phyloP scores from a whole-genome alignment of 2,329 filamentous ascomycete species.

The Rutstroemia sp. region DNA sequence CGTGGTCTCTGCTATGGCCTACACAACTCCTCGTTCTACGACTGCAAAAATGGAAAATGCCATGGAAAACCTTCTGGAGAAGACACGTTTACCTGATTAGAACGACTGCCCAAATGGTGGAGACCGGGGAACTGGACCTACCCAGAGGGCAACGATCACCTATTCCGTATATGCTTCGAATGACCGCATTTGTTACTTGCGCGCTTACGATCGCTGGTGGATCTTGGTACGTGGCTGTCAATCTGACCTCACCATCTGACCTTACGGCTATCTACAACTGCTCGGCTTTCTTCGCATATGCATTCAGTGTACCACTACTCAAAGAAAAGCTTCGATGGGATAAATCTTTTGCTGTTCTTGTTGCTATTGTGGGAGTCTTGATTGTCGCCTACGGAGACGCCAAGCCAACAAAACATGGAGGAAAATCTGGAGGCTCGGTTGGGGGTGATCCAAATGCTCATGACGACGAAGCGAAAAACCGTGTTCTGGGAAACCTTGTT shows the following conservation, averaged over 20 bases:
- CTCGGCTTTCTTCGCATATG: constrained; percentile 97
- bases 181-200: constrained; percentile 74
- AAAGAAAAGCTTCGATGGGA: constrained; percentile 76
- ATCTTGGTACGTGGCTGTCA: constrained; percentile 93
- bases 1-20: constrained; percentile 87
- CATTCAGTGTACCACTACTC: constrained; percentile 85
- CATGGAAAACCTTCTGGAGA: constrained; percentile 83
- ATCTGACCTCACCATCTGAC: constrained; percentile 86
- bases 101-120: constrained; percentile 76
- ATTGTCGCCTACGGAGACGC: constrained; percentile 91
- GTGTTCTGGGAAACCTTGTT: constrained; percentile 79
- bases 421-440: constrained; percentile 46
- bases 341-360: constrained; percentile 78
- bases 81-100: constrained; percentile 56
- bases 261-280: constrained; percentile 99
- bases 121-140: constrained; percentile 67
- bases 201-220: constrained; percentile 84
- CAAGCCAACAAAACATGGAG: constrained; percentile 44
- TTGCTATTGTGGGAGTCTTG: constrained; percentile 84
- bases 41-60: constrained; percentile 66
- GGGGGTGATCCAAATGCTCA: constrained; percentile 33
- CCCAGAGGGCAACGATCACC: constrained; percentile 45
- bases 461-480: constrained; percentile 51
- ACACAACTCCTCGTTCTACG: constrained; percentile 73
- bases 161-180: constrained; percentile 67